phyloP scores from a whole-genome alignment of 2,329 filamentous ascomycete genomes.

The Ciborinia camelliae region DNA sequence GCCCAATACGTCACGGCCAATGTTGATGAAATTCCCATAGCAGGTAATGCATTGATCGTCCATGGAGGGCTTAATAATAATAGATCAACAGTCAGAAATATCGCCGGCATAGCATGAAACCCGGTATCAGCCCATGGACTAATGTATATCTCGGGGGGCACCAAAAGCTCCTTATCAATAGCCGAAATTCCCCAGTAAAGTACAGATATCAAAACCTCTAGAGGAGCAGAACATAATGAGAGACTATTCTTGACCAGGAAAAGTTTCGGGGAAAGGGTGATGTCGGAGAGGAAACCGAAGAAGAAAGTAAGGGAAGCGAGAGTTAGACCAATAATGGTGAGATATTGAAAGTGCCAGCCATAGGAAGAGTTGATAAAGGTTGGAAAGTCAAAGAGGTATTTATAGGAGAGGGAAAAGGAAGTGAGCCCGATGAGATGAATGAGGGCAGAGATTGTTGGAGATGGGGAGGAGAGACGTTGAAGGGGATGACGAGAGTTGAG shows the following conservation, averaged over 20 bases:
- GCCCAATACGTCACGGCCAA: slow-evolving; percentile 70
- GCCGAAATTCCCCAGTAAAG: slow-evolving; percentile 69
- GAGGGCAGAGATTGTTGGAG: slow-evolving; percentile 57
- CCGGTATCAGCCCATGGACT: slow-evolving; percentile 57
- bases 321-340: slow-evolving; percentile 69
- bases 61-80: slow-evolving; percentile 70
- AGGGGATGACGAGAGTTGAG: slow-evolving; percentile 50
- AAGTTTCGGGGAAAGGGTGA: slow-evolving; percentile 54
- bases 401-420: slow-evolving; percentile 53
- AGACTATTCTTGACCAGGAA: slow-evolving; percentile 67
- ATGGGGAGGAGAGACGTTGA: slow-evolving; percentile 64
- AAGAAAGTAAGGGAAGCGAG: slow-evolving; percentile 59
- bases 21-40: slow-evolving; percentile 54
- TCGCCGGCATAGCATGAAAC: slow-evolving; percentile 63
- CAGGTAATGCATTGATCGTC: slow-evolving; percentile 59
- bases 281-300: slow-evolving; percentile 60
- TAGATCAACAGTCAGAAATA: slow-evolving; percentile 62
- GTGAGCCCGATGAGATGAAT: slow-evolving; percentile 55
- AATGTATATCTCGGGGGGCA: slow-evolving; percentile 54
- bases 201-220: slow-evolving; percentile 67
- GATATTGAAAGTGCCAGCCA: slow-evolving; percentile 52
- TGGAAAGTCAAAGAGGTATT: slow-evolving; percentile 49
- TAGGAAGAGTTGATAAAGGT: slow-evolving; percentile 55
- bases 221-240: slow-evolving; percentile 61
- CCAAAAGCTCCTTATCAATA: slow-evolving; percentile 50